These are phyloP conservation scores for Penicillium sp. DNA, from an alignment of 2,329 filamentous ascomycete species.

Conservation along the genomic window DNA sequence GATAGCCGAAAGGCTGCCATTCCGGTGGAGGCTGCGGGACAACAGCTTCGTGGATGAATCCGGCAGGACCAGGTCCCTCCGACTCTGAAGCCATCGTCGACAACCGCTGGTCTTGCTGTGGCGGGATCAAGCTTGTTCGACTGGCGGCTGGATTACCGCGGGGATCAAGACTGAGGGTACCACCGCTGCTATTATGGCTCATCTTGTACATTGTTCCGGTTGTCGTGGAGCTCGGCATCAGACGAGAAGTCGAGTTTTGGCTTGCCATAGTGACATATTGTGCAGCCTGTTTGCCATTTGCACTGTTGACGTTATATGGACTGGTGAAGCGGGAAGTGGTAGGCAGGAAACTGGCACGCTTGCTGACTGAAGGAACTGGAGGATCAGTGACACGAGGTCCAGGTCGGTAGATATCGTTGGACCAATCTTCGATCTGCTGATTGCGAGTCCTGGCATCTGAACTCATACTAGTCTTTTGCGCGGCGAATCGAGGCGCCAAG, in stretches of 20 bases:
- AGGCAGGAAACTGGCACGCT: conserved; percentile 82
- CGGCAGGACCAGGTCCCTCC: conserved; percentile 74
- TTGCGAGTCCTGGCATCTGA: conserved; percentile 77
- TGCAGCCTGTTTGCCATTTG: conserved; percentile 49
- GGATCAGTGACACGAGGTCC: conserved; percentile 75
- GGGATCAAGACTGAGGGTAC: conserved; percentile 48
- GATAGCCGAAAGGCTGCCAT: conserved; percentile 96
- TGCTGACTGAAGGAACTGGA: conserved; percentile 63
- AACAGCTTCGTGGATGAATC: conserved; percentile 94
- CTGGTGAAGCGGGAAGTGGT: conserved; percentile 93
- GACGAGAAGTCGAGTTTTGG: conserved; percentile 68
- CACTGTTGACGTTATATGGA: conserved; percentile 62
- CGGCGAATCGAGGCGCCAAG: conserved; percentile 76
- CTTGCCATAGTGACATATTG: conserved; percentile 90
- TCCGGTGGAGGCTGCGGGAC: conserved; percentile 94
- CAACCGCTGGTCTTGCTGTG: conserved; percentile 45
- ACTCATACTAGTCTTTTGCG: conserved; percentile 75
- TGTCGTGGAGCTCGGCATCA: conserved; percentile 53
- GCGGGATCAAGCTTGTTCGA: conserved; percentile 58
- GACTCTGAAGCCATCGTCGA: conserved; percentile 54
- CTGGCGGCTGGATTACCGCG: conserved; percentile 40
- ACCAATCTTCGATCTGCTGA: conserved; percentile 95
- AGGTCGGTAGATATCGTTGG: conserved; percentile 91
- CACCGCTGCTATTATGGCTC: conserved; percentile 52
- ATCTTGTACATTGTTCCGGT: conserved; percentile 64